phyloP scores from a whole-genome alignment of 108 stramenopile species.

The Parmales sp. region DNA sequence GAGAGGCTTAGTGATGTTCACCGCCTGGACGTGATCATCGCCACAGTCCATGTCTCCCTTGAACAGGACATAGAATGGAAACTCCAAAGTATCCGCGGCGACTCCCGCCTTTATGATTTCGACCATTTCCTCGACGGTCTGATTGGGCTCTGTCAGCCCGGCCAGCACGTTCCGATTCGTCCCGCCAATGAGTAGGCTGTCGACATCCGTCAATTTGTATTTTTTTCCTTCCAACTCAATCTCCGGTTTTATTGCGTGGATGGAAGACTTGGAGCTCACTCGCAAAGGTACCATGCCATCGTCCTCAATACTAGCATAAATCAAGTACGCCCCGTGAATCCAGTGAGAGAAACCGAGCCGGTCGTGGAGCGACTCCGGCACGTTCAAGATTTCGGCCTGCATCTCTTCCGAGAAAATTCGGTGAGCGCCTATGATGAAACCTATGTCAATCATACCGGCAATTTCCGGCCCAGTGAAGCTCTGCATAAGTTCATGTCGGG shows the following conservation, averaged over 20 bases:
- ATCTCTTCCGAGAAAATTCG: conserved; percentile 10
- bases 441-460: conserved; percentile 4
- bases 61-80: too few species aligned
- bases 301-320: conserved; percentile 21
- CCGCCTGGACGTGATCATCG: conserved; percentile 18
- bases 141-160: too few species aligned
- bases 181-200: too few species aligned
- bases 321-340: conserved; percentile 17
- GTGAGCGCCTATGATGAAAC: conserved; percentile 6
- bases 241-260: too few species aligned
- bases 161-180: too few species aligned
- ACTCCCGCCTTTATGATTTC: too few species aligned
- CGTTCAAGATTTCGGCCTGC: neutral
- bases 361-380: neutral
- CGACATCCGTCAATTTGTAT: too few species aligned
- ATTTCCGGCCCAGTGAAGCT: conserved; percentile 23
- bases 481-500: conserved; percentile 21
- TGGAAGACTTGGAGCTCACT: neutral
- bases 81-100: too few species aligned
- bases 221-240: too few species aligned
- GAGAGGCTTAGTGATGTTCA: conserved; percentile 17
- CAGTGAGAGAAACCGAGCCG: conserved; percentile 9
- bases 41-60: too few species aligned
- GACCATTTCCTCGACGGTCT: too few species aligned
- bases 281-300: neutral